Evolutionary conservation across 2,329 filamentous ascomycete genomes (phyloP).

Genomic region (Aspergillus ibericus): DNA sequence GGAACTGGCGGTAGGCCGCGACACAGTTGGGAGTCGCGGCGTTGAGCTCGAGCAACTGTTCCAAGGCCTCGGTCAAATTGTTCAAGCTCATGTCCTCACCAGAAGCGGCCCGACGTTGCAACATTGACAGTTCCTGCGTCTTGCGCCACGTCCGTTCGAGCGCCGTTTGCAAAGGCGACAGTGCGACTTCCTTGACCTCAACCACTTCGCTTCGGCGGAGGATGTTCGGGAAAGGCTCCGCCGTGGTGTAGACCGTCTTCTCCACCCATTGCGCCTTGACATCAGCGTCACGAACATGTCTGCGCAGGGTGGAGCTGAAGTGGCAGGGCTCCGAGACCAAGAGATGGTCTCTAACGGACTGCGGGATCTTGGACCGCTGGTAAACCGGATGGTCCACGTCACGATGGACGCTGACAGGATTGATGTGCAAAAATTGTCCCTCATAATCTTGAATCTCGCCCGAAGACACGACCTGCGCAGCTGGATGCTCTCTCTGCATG

Average conservation of each 20-base stretch:
- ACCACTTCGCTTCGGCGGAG: slow-evolving; percentile 84
- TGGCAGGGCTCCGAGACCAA: slow-evolving; percentile 73
- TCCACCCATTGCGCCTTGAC: slow-evolving; percentile 74
- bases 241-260: slow-evolving; percentile 80
- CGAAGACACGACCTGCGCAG: slow-evolving; percentile 74
- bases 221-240: slow-evolving; percentile 87
- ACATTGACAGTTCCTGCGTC: slow-evolving; percentile 74
- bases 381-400: slow-evolving; percentile 81
- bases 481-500: slow-evolving; percentile 86
- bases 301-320: slow-evolving; percentile 74
- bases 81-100: slow-evolving; percentile 70
- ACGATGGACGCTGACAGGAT: slow-evolving; percentile 75
- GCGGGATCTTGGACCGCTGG: slow-evolving; percentile 80
- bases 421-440: slow-evolving; percentile 86
- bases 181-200: slow-evolving; percentile 61
- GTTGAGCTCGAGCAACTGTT: slow-evolving; percentile 74
- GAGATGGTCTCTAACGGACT: slow-evolving; percentile 81
- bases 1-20: slow-evolving; percentile 71
- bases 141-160: slow-evolving; percentile 88
- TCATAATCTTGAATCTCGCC: slow-evolving; percentile 76
- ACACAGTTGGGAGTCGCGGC: slow-evolving; percentile 74
- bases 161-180: slow-evolving; percentile 80
- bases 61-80: slow-evolving; percentile 71
- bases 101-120: slow-evolving; percentile 73
- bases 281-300: slow-evolving; percentile 66